A percentile compares a stretch with the other conserved stretches of the same genome.
Conservation (phyloP, 1,284 basidiomycete species). For the Gymnopus androsaceus region DNA sequence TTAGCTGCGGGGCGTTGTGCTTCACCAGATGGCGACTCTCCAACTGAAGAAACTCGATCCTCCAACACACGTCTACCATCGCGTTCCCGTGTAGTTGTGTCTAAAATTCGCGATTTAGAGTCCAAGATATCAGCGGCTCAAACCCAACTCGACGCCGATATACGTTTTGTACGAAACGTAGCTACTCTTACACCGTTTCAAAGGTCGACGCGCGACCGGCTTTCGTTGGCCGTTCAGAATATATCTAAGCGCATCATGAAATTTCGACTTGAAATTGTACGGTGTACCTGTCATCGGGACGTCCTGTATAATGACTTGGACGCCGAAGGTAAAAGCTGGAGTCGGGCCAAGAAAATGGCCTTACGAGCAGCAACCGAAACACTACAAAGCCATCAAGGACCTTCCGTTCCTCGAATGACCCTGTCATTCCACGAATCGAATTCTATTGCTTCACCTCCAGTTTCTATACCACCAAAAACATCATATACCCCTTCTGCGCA, state of each 20-base stretch:
- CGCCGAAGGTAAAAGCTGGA: slow-evolving; percentile 72
- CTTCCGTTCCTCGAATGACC: slow-evolving; percentile 42
- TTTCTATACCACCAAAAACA: slow-evolving; percentile 23
- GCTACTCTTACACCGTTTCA: slow-evolving; percentile 87
- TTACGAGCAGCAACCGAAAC: slow-evolving; percentile 71
- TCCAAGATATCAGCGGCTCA: slow-evolving; percentile 57
- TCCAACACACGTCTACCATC: slow-evolving; percentile 41
- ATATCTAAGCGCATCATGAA: slow-evolving; percentile 68
- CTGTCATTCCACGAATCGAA: slow-evolving; percentile 40
- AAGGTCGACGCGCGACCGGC: slow-evolving; percentile 75
- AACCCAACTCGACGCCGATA: slow-evolving; percentile 65
- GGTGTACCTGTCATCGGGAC: slow-evolving; percentile 72
- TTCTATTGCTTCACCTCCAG: slow-evolving; percentile 13
- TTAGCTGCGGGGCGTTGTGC: slow-evolving; percentile 54
- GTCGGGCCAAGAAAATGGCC: slow-evolving; percentile 67
- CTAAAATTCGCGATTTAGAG: slow-evolving; percentile 69
- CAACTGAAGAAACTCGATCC: slow-evolving; percentile 10
- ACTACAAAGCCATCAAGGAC: slow-evolving; percentile 46
- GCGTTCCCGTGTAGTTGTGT: slow-evolving; percentile 59
- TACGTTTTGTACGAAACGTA: slow-evolving; percentile 81
- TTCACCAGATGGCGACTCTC: slow-evolving; percentile 26
- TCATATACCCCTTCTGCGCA: slow-evolving; percentile 30
- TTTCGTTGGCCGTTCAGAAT: slow-evolving; percentile 64
- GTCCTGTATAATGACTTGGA: slow-evolving; percentile 75
- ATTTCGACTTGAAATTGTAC: slow-evolving; percentile 74